Base-by-base conservation (phyloP, 139 green algal species). In the Chlorella sp. region DNA sequence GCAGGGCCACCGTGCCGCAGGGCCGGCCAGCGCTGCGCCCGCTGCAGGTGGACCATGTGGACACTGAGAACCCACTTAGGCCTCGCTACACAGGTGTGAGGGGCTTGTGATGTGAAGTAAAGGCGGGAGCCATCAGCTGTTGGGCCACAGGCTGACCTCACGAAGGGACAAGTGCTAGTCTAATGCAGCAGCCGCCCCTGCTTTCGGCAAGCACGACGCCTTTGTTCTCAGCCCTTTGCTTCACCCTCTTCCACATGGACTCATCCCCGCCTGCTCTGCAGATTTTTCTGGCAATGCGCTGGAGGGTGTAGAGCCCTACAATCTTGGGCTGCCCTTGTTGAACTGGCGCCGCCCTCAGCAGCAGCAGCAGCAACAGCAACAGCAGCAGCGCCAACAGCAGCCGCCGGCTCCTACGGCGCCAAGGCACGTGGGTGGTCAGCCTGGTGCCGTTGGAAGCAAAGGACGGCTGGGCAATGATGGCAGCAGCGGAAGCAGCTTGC, bases 1-100 rank as follows among this genome's bases (percentile, higher is more conserved):
- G 60, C 60, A 18, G 68, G 18, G 68, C 68, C 68, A 36, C 68
- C 12, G 34, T 30, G 75, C 34, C 34, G 75, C 75, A 53, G 75
- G 15, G 34, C 16, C 15, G 75, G 34, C 34, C 30, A 16, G 36
- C 34, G 36, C 34, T 37, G 34, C 34, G 34, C 11, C 34, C 34
- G 34, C 75, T 86, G 24, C 53, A 40, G 32, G 81, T 88, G 64
- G 84, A 88, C 40, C 34, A 79, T 7, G 84, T 88, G 28, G 84
- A 88, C 40, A 28, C 9, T 15, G 84, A 88, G 84, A 88, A 88
- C 68, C 84, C 84, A 68, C 66, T 88, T 66, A 68, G 84, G 22
- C 84, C 84, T 28, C 64, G 84, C 0, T 88, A 88, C 68, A 88
- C 84, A 53, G 84, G 84, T 88, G 28, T 24, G 83, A 57, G 48